These are phyloP conservation scores for Talaromyces sp. DNA, from an alignment of 2,329 filamentous ascomycete species.

Conservation along the genomic window DNA sequence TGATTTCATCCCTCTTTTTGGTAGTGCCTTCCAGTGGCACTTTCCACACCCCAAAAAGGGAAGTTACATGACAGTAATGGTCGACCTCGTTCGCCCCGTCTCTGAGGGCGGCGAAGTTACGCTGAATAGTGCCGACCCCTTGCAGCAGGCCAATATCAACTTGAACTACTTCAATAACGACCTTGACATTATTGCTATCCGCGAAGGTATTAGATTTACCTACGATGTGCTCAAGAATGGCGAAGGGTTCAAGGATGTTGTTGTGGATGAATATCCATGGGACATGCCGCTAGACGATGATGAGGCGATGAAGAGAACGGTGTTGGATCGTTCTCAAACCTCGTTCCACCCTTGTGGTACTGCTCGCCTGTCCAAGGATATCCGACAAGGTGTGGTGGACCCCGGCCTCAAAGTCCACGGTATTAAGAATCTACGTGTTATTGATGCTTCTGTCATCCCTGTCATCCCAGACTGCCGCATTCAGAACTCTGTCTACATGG, in stretches of 20 bases:
- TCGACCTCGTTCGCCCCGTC: slow-evolving; percentile 35
- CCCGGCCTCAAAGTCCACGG: slow-evolving; percentile 50
- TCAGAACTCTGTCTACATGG: slow-evolving; percentile 58
- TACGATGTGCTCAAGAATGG: slow-evolving; percentile 56
- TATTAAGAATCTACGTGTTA: slow-evolving; percentile 50
- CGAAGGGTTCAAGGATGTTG: slow-evolving; percentile 48
- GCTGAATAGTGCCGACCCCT: slow-evolving; percentile 34
- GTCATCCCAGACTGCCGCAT: slow-evolving; percentile 54
- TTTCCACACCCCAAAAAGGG: slow-evolving; percentile 29
- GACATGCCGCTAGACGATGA: slow-evolving; percentile 54
- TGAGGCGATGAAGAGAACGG: slow-evolving; percentile 52
- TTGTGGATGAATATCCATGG: slow-evolving; percentile 52
- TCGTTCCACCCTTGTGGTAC: slow-evolving; percentile 58
- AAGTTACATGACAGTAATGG: slow-evolving; percentile 28
- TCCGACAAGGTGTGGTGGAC: slow-evolving; percentile 38
- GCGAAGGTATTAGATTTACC: slow-evolving; percentile 52
- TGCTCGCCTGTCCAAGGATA: slow-evolving; percentile 46
- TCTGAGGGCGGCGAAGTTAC: slow-evolving; percentile 38
- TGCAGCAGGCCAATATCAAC: slow-evolving; percentile 35
- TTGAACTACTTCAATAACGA: slow-evolving; percentile 46
- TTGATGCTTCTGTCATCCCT: slow-evolving; percentile 55
- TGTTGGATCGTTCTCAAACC: slow-evolving; percentile 58
- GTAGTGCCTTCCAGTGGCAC: slow-evolving; percentile 47
- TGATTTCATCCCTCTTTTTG: slow-evolving; percentile 59
- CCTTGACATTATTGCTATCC: slow-evolving; percentile 51